Base-by-base conservation (phyloP, 2,329 filamentous ascomycete genomes). In the Cladosporium halotolerans region DNA sequence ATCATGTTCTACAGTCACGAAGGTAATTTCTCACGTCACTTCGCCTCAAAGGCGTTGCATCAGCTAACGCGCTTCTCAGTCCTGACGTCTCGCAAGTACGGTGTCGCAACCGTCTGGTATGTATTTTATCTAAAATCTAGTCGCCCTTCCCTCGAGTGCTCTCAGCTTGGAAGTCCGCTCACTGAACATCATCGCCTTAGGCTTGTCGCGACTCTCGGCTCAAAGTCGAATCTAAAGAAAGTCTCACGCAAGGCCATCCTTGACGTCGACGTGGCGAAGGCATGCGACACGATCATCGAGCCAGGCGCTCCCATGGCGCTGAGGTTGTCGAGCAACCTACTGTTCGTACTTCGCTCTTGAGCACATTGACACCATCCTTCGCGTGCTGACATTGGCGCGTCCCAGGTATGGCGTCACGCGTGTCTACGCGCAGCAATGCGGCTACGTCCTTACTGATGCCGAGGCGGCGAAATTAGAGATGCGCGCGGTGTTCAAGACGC, bases 1-100 rank as follows among this genome's bases (percentile, higher is more conserved):
- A 69, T 34, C 62, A 96, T 96, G 91, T 96, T 96, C 69, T 97
- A 96, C 74, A 95, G 88, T 63, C 89, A 96, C 73, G 91, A 96
- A 72, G 89, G 92, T 93, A 76, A 16, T 16, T 67, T 28, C 5
- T 28, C 23, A 7, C 23, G 23, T 28, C 23, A 84, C 34, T 4
- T 18, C 14, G 9, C 16, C 11, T 9, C 4, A 13, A n/a, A 40
- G 11, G 28, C 18, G 32, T 40, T 23, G 39, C 14, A 11, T 45
- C 36, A 47, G 49, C 54, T 57, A 51, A 48, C 54, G 46, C 55
- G 45, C 41, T 1, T 45, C 38, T 50, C 43, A 84, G 82, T 99
- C 55, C 81, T 99, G 52, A 93, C 85, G 3, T 92, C 81, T 57
- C 84, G 84, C 66, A 86, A 93, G 68, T 88, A 96, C 80, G 93